Percentiles rank a stretch among this genome's conserved stretches.
These are phyloP conservation scores for Colletotrichum sp. DNA, from an alignment of 2,329 filamentous ascomycete species.

Conservation along the genomic window DNA sequence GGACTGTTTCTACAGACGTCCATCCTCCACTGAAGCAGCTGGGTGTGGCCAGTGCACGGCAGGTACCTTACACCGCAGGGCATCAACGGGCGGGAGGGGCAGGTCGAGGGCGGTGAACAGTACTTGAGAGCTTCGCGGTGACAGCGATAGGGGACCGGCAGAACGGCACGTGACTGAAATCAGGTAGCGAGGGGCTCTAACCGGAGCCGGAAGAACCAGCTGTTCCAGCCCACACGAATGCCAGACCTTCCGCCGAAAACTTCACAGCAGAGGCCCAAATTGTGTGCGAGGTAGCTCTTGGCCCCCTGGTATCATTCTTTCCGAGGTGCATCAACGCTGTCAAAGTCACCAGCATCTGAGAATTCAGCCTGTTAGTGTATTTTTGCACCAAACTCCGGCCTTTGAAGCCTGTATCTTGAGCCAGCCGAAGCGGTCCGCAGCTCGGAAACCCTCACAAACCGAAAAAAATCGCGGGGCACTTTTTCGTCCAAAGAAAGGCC, in stretches of 20 bases:
- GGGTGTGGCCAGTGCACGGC: background rate
- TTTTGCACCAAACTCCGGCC: background rate
- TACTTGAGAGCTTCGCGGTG: background rate
- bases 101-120: background rate
- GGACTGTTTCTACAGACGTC: constrained; percentile 13
- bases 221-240: constrained; percentile 18
- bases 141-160: background rate
- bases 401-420: background rate
- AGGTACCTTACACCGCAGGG: background rate
- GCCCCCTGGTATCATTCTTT: background rate
- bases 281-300: background rate
- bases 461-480: constrained; percentile 21
- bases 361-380: background rate
- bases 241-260: constrained; percentile 3
- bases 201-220: constrained; percentile 7
- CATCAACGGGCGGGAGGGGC: background rate
- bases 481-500: constrained; percentile 13
- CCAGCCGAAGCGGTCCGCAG: constrained; percentile 5
- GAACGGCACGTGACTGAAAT: background rate
- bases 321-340: background rate
- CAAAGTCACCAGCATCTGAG: background rate
- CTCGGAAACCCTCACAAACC: constrained; percentile 15
- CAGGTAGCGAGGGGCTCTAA: constrained; percentile 4
- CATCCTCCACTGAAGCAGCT: constrained; percentile 13
- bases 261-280: constrained; percentile 7